Percentiles rank a stretch among this genome's conserved stretches.
Conservation (phyloP, 371 early-diverging fungal genomes). For the Actinomortierella ambigua region DNA sequence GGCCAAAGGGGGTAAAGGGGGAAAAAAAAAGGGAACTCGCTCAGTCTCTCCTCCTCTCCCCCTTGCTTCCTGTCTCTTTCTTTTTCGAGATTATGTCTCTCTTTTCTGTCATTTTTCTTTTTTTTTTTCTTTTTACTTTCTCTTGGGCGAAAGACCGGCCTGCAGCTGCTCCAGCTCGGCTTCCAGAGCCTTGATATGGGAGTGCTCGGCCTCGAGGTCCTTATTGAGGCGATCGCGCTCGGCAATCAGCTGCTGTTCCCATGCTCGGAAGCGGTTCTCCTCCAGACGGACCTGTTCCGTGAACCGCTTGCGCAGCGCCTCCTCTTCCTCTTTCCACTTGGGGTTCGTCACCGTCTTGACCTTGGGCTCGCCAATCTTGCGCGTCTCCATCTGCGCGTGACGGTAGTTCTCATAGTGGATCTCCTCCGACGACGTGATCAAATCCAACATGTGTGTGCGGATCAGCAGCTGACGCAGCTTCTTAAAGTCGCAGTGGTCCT, state of each 20-base stretch:
- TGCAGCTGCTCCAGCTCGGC: conserved; percentile 75
- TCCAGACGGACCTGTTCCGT: conserved; percentile 95
- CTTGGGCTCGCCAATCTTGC: conserved; percentile 81
- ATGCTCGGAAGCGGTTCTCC: conserved; percentile 94
- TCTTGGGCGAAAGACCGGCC: conserved; percentile 48
- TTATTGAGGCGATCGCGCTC: conserved; percentile 96
- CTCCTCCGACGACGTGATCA: conserved; percentile 91
- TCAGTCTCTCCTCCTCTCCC: too few relatives aligned
- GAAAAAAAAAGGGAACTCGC: not conserved
- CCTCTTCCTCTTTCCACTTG: conserved; percentile 95
- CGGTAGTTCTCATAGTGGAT: conserved; percentile 93
- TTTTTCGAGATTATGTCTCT: too few relatives aligned
- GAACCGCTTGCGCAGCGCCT: conserved; percentile 87
- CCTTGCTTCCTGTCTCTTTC: not conserved
- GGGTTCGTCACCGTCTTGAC: conserved; percentile 75
- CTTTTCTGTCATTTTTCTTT: conserved; percentile 37
- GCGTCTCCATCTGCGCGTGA: conserved; percentile 81
- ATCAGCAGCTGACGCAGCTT: conserved; percentile 94
- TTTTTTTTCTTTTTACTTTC: conserved; percentile 29
- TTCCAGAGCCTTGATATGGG: conserved; percentile 86
- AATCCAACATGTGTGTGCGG: conserved; percentile 93
- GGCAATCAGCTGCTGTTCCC: conserved; percentile 96
- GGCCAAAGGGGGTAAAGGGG: not conserved
- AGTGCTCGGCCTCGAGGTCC: conserved; percentile 93
- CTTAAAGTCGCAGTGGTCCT: conserved; percentile 91